phyloP scores from a whole-genome alignment of 805 yeast genomes.

The Yamadazyma phyllophila region DNA sequence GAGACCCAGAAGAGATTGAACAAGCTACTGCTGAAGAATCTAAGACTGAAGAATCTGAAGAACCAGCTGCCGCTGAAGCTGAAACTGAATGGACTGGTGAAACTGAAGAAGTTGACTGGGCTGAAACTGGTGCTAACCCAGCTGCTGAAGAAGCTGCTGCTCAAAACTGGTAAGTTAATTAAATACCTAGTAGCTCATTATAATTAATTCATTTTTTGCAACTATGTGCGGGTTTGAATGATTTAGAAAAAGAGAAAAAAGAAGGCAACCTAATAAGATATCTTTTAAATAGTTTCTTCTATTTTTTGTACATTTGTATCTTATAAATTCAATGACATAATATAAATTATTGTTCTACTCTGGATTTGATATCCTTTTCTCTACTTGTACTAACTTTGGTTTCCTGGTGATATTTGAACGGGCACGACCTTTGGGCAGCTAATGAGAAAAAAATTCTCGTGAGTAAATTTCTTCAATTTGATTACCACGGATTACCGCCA shows the following conservation, averaged over 20 bases:
- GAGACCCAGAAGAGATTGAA: slow-evolving; percentile 99
- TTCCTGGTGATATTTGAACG: not conserved
- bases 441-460: slow-evolving; percentile 5
- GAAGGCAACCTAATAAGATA: slow-evolving; percentile 14
- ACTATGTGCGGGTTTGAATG: slow-evolving; percentile 5
- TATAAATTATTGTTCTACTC: slow-evolving; percentile 8
- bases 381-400: no score
- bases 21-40: slow-evolving; percentile 60
- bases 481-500: slow-evolving; percentile 29
- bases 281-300: slow-evolving; percentile 14
- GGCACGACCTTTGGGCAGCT: slow-evolving; percentile 5
- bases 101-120: slow-evolving; percentile 67
- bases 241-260: slow-evolving; percentile 7
- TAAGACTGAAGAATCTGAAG: slow-evolving; percentile 51
- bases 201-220: slow-evolving; percentile 13
- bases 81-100: slow-evolving; percentile 55
- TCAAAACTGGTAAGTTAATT: slow-evolving; percentile 40
- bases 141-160: slow-evolving; percentile 78
- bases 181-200: slow-evolving; percentile 6
- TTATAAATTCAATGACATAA: slow-evolving; percentile 18
- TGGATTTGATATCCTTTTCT: no score
- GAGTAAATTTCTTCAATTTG: slow-evolving; percentile 18
- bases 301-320: slow-evolving; percentile 18
- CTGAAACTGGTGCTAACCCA: slow-evolving; percentile 51
- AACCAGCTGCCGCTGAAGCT: slow-evolving; percentile 62